Base-by-base conservation (phyloP, 192 early-diverging fungal genomes). In the Umbelopsis sp. region DNA sequence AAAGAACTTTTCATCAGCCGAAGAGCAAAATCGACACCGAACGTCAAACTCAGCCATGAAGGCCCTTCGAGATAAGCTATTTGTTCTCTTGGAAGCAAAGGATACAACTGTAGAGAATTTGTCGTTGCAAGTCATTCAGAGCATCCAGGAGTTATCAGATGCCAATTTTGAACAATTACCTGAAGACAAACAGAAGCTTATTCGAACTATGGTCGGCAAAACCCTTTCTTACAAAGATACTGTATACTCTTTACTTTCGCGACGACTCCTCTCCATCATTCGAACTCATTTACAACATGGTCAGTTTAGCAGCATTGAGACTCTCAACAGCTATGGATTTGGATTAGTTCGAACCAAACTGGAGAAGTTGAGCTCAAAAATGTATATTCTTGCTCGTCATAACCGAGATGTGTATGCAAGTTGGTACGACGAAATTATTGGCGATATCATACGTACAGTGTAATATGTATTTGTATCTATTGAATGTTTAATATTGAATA, bases 1-100 rank as follows among this genome's bases (percentile, higher is more conserved):
- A 8, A 88, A 87, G 72, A 94, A 93, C 67, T 72, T 82, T 71
- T 81, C 83, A 2, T 72, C 76, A 24, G 2, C 53, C 4, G 32
- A 54, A 4, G 51, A 71, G 20, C n/a, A 53, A 4, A 71, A 20
- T 26, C 52, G 53, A 5, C 53, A 31, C 16, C 32, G 26, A 21
- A 29, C 38, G 8, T 36, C 26, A 14, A 47, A n/a, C 4, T 49
- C 53, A 20, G 41, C 68, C 14, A 43, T 79, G 17, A 47, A 49
- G 3, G 45, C 26, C 3, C 65, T 82, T 3, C 62, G 69, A 1
- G 65, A 74, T 14, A 75, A 32, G 26, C 65, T 82, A 0, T 79
- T 79, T 20, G 59, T 59, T 7, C 44, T 82, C 12, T 52, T 82
- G 32, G 52, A 67, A 22, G 71, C 73, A 25, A 67, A 50, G 5